phyloP scores from a whole-genome alignment of 2,329 filamentous ascomycete species.

The Bimuria novae-zelandiae region DNA sequence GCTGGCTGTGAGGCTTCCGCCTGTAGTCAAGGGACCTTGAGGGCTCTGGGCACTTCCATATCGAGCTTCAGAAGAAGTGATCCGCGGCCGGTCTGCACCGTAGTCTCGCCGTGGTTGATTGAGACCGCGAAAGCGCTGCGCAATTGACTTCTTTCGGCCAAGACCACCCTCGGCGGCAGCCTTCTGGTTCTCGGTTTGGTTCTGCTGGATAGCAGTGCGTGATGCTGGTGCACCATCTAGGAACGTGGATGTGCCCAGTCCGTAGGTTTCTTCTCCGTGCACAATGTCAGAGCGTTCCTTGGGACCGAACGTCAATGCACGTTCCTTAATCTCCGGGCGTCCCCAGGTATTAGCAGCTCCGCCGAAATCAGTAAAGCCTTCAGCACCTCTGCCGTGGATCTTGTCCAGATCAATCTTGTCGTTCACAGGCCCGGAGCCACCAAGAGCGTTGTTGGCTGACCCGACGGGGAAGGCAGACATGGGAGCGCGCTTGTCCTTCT shows the following conservation, averaged over 20 bases:
- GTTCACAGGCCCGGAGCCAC: conserved; percentile 84
- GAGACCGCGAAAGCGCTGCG: conserved; percentile 86
- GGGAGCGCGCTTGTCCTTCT: conserved; percentile 79
- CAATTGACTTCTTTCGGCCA: conserved; percentile 90
- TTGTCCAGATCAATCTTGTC: conserved; percentile 79
- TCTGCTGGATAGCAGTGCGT: conserved; percentile 74
- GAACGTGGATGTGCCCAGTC: conserved; percentile 93
- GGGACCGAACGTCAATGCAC: conserved; percentile 43
- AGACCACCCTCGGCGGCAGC: conserved; percentile 56
- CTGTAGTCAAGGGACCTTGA: conserved; percentile 44
- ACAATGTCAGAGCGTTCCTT: conserved; percentile 64
- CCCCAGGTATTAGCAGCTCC: conserved; percentile 45
- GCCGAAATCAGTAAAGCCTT: conserved; percentile 82
- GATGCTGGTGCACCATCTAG: conserved; percentile 91
- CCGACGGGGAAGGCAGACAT: conserved; percentile 96
- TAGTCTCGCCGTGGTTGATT: conserved; percentile 70
- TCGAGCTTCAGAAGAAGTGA: conserved; percentile 59
- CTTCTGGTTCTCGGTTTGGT: conserved; percentile 67
- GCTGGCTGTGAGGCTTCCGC: conserved; percentile 39
- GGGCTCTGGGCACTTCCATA: conserved; percentile 39
- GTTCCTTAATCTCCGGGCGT: conserved; percentile 37
- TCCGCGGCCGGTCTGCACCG: conserved; percentile 38
- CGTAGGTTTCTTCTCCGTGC: conserved; percentile 81
- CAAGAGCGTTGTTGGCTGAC: conserved; percentile 89
- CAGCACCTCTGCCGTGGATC: conserved; percentile 85